Conservation (phyloP, 73 alveolate species). For the Durusdinium trenchii region DNA sequence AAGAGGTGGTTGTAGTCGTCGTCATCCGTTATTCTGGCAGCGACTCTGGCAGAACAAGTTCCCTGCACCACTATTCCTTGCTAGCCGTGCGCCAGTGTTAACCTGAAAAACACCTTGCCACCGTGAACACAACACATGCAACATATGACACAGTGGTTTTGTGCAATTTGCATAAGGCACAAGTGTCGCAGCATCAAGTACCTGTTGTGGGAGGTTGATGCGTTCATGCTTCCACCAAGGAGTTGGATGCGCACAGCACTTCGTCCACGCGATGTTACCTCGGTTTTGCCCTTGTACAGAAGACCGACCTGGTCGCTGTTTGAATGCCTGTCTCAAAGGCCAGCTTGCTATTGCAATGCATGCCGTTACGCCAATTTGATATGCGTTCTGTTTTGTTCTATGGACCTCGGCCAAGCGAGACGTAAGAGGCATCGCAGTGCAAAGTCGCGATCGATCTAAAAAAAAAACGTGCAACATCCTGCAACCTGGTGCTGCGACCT, state of each 20-base stretch:
- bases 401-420: no score
- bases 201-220: background rate
- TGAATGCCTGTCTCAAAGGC: background rate
- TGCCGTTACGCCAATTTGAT: background rate
- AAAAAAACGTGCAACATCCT: no score
- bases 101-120: no score
- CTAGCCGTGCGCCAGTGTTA: no score
- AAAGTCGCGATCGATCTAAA: background rate
- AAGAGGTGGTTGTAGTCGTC: no score
- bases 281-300: slow-evolving; percentile 62
- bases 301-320: background rate
- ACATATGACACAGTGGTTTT: background rate
- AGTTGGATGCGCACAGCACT: background rate
- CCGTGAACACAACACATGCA: no score
- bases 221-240: background rate
- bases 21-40: no score
- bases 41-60: no score
- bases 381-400: no score
- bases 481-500: no score
- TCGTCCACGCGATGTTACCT: background rate
- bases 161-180: background rate
- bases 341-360: background rate
- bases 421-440: slow-evolving; percentile 7
- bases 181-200: no score
- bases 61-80: no score